These are phyloP conservation scores for Pseudofabraea citricarpa DNA, from an alignment of 2,329 filamentous ascomycete genomes.

Conservation along the genomic window DNA sequence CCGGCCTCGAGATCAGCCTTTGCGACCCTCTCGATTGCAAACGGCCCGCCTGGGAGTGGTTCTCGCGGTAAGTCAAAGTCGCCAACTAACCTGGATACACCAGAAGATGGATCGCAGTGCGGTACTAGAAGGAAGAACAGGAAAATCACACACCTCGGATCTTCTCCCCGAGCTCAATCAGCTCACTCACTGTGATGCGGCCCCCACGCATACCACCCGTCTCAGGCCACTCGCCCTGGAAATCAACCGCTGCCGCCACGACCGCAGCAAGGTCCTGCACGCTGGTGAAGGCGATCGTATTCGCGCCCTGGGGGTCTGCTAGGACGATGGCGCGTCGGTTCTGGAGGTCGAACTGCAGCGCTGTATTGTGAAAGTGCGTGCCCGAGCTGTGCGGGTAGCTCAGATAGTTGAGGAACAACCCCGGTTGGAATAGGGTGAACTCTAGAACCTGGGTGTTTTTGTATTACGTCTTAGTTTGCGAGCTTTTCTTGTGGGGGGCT, in stretches of 20 bases:
- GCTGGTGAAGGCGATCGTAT: slow-evolving; percentile 25
- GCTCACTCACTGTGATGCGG: slow-evolving; percentile 22
- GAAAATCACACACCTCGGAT: no score
- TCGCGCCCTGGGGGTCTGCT: slow-evolving; percentile 28
- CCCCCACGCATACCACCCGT: slow-evolving; percentile 33
- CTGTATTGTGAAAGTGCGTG: neutral
- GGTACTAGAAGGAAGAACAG: slow-evolving; percentile 5
- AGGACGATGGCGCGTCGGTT: neutral
- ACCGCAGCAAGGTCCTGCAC: slow-evolving; percentile 31
- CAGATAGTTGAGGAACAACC: neutral
- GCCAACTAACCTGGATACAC: no score
- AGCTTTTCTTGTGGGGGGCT: neutral
- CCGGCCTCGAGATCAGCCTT: slow-evolving; percentile 27
- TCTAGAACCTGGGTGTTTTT: neutral
- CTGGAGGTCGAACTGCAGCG: neutral
- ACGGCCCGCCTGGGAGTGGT: slow-evolving; percentile 17
- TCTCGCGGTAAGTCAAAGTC: slow-evolving; percentile 4
- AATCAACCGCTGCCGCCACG: slow-evolving; percentile 33
- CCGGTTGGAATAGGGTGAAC: neutral
- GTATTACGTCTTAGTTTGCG: neutral
- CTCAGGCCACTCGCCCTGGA: slow-evolving; percentile 34
- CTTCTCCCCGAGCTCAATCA: slow-evolving; percentile 30
- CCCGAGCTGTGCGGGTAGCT: neutral
- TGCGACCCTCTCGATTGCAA: slow-evolving; percentile 27
- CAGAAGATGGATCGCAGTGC: neutral